Base-by-base conservation (phyloP, 495 filamentous ascomycete genomes). In the Peziza echinospora region DNA sequence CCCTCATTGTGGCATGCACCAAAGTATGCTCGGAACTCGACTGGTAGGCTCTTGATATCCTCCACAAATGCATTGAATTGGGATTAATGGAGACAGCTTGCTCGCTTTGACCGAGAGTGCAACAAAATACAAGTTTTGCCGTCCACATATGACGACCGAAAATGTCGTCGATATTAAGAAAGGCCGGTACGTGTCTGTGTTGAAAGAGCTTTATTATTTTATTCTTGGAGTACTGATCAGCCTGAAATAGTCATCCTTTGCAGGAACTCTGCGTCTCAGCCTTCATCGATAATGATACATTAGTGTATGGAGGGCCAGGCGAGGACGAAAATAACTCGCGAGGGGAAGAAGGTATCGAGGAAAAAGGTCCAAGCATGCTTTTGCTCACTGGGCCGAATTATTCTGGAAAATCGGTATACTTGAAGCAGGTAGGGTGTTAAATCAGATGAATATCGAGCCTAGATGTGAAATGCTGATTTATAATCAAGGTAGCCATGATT, bases 391-490 rank as follows among this genome's bases (percentile, higher is more conserved):
- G 89, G 1, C 86, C 89, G 26, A 96, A 97, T 53, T 92, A 84
- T 63, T 94, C 89, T 0, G 91, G 89, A 6, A 96, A 96, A 59
- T 93, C 84, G 56, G 73, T 96, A 24, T 93, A 93, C 62, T 76
- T 97, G 63, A 96, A 91, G 60, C 89, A 93, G 58, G 75, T 37
- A 11, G n/a, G n/a, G n/a, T n/a, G n/a, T n/a, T n/a, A n/a, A n/a
- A n/a, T n/a, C n/a, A n/a, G n/a, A n/a, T n/a, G n/a, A n/a, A n/a
- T 67, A 43, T 53, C 49, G 5, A 1, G 1, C 6, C 7, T 48
- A 40, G 5, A 26, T 65, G 62, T 59, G n/a, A n/a, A n/a, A n/a
- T n/a, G n/a, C n/a, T n/a, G n/a, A n/a, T n/a, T n/a, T n/a, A n/a
- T n/a, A n/a, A n/a, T n/a, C 6, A 11, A 37, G 30, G 19, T 85